Evolutionary conservation across 2,329 filamentous ascomycete genomes (phyloP), one percentile per base, ranked within the genome.

Genomic region (Pseudogymnoascus sp.): DNA sequence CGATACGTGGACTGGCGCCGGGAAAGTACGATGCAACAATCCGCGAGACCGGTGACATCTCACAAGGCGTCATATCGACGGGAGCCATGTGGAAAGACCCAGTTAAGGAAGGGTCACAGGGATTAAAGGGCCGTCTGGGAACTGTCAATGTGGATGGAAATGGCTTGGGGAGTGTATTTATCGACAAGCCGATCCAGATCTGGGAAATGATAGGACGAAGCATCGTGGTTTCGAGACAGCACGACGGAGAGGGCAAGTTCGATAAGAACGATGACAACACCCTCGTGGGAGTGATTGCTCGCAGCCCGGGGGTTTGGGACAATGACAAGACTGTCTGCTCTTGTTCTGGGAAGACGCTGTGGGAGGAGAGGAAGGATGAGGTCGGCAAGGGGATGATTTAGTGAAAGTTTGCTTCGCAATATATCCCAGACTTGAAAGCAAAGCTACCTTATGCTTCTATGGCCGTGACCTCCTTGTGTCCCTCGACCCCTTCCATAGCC

Each of bases 291-390:
- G 93, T 99, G 61, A 91, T 99, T 77, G 95, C 95, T 59, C 83
- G 95, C 73, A 97, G 93, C 75, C 93, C 95, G 14, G 95, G 95
- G n/a, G 89, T 96, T 66, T 99, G 95, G 95, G 93, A 97, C 75
- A 96, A 99, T 71, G 91, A 97, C 74, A 99, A 97, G 83, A 96
- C 90, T 53, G 93, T 99, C 5, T 99, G 95, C 75, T 96, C 92
- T 59, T 99, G 95, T 77, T 96, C 92, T 38, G 95, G 95, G 3
- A 97, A 97, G 85, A 97, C 93, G 63, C 85, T 99, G 10, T 99
- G 95, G 95, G 90, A 99, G 77, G 95, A 99, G 81, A 86, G 95
- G 70, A 88, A 88, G 77, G 93, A 97, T 72, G 91, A 96, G 78
- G 86, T 93, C 44, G 82, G 84, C 68, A 93, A 91, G 78, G 95